Percentiles rank a stretch among this genome's conserved stretches.
These are phyloP conservation scores for Eucalyptus fibrosa DNA, from an alignment of 345 rosid genomes.

Conservation along the genomic window DNA sequence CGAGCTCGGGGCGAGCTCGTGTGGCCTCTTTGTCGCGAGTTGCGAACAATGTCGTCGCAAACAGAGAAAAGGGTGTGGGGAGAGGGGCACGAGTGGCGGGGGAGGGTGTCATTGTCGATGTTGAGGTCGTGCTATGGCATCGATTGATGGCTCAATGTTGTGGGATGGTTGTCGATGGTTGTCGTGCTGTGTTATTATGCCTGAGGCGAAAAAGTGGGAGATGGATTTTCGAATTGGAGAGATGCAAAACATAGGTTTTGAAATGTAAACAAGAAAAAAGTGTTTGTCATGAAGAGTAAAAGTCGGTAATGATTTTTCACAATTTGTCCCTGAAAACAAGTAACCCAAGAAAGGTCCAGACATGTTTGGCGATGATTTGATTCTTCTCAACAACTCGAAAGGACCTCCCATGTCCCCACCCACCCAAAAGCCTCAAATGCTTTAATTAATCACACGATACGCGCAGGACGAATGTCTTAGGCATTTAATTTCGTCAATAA, in stretches of 20 bases:
- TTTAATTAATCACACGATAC: too few species aligned
- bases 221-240: neutral
- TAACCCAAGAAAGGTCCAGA: neutral
- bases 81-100: neutral
- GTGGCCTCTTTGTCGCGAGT: neutral
- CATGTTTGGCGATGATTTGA: neutral
- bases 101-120: neutral
- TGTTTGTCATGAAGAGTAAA: neutral
- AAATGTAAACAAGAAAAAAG: neutral
- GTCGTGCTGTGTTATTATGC: neutral
- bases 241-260: neutral
- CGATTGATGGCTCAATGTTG: neutral
- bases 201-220: neutral
- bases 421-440: neutral
- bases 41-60: neutral
- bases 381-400: neutral
- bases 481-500: neutral
- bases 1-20: neutral
- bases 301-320: neutral
- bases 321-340: neutral
- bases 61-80: neutral
- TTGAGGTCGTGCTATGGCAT: neutral
- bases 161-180: neutral
- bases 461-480: neutral
- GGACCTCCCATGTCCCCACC: neutral